Percentiles rank a stretch among this genome's conserved stretches.
phyloP scores from a whole-genome alignment of 768 basidiomycete species.

The Phylloporus sp. region DNA sequence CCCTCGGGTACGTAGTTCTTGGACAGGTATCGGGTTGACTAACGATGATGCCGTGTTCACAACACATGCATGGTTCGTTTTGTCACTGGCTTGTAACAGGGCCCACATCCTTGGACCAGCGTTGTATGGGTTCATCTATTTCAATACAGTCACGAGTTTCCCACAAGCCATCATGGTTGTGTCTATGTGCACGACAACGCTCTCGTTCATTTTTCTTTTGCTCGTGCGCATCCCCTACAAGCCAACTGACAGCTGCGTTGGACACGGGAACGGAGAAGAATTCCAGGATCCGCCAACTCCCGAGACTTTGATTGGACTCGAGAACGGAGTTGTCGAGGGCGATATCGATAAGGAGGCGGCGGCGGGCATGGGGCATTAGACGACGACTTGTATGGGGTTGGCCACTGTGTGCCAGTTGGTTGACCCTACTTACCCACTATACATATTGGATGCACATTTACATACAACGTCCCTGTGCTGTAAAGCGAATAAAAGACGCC shows the following conservation, averaged over 20 bases:
- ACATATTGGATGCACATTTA: too few relatives aligned
- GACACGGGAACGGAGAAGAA: slow-evolving; percentile 3
- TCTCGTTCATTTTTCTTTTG: slow-evolving; percentile 42
- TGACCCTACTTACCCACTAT: too few relatives aligned
- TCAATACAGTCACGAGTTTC: slow-evolving; percentile 62
- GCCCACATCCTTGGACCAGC: slow-evolving; percentile 67
- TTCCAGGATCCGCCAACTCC: neutral
- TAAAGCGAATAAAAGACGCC: too few relatives aligned
- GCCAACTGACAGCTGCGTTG: neutral
- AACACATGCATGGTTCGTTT: neutral
- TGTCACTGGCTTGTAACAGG: slow-evolving; percentile 41
- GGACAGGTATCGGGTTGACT: too few relatives aligned
- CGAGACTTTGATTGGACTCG: neutral
- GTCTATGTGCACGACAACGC: slow-evolving; percentile 34
- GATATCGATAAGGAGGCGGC: slow-evolving; percentile 1
- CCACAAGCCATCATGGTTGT: slow-evolving; percentile 69
- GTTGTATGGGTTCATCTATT: slow-evolving; percentile 67
- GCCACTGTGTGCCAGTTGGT: too few relatives aligned
- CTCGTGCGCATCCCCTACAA: slow-evolving; percentile 41
- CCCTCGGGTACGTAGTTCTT: slow-evolving; percentile 48
- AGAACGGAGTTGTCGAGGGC: slow-evolving; percentile 1
- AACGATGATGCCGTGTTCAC: neutral
- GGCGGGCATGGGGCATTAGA: neutral
- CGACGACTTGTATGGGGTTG: too few relatives aligned
- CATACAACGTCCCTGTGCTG: too few relatives aligned